Percentiles rank a stretch among this genome's conserved stretches.
phyloP scores from a whole-genome alignment of 805 yeast genomes.

The Saccharomyces kudriavzevii region DNA sequence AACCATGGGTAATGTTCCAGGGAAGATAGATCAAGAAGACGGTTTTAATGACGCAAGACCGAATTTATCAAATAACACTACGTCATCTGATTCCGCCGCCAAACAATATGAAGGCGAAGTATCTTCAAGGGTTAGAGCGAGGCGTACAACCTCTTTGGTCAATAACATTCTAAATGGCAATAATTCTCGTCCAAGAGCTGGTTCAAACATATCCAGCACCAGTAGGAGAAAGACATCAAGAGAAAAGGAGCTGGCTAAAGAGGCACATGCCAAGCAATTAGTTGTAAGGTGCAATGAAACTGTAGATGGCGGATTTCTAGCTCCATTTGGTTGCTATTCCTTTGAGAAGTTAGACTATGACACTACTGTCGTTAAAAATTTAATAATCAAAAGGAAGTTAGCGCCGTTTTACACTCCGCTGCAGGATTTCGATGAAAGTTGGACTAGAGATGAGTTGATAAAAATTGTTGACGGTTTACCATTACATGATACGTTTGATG shows the following conservation, averaged over 20 bases:
- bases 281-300: conserved; percentile 56
- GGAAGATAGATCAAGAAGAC: conserved; percentile 33
- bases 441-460: conserved; percentile 66
- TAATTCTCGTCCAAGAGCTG: conserved; percentile 20
- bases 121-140: conserved; percentile 9
- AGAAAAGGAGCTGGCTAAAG: conserved; percentile 48
- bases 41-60: conserved; percentile 13
- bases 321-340: conserved; percentile 84
- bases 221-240: conserved; percentile 36
- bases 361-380: conserved; percentile 59
- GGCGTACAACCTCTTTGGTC: conserved; percentile 23
- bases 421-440: conserved; percentile 62
- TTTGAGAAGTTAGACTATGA: conserved; percentile 66
- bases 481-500: conserved; percentile 46
- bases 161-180: conserved; percentile 17
- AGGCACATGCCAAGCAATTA: conserved; percentile 47
- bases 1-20: conserved; percentile 42
- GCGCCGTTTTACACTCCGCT: conserved; percentile 91
- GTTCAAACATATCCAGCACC: conserved; percentile 10
- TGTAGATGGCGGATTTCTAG: conserved; percentile 91
- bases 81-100: conserved; percentile 3
- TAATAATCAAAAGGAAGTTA: conserved; percentile 59
- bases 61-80: conserved; percentile 6
- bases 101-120: conserved; percentile 5
- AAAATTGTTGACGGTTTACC: conserved; percentile 42